These are phyloP conservation scores for Rhizophagus clarus DNA, from an alignment of 192 early-diverging fungal genomes.

Conservation along the genomic window DNA sequence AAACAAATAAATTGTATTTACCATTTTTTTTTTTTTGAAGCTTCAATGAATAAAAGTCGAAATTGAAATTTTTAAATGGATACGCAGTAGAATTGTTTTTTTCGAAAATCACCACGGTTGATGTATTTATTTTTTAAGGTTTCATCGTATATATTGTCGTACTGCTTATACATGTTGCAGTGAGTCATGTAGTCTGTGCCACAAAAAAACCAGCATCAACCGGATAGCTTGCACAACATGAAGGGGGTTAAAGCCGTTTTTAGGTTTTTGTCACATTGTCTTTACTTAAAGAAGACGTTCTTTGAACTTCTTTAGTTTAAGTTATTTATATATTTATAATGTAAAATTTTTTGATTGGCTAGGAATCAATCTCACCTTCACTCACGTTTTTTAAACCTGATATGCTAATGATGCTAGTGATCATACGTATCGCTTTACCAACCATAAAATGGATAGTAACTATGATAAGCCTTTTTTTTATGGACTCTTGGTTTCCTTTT, in stretches of 20 bases:
- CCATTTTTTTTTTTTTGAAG: neutral
- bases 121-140: too few relatives aligned
- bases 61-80: neutral
- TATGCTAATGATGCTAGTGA: neutral
- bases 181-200: neutral
- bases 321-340: neutral
- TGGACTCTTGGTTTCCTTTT: neutral
- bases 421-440: neutral
- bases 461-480: neutral
- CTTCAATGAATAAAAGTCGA: too few relatives aligned
- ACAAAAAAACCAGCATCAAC: neutral
- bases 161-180: too few relatives aligned
- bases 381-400: neutral
- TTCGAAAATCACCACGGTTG: too few relatives aligned
- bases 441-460: neutral
- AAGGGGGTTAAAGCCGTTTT: neutral
- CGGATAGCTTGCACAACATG: neutral
- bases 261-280: neutral
- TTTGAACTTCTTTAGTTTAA: neutral
- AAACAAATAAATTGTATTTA: neutral
- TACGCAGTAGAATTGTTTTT: neutral
- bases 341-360: neutral
- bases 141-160: too few relatives aligned
- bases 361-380: neutral
- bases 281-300: neutral